Evolutionary conservation across 345 rosid species (phyloP).

Genomic region (Durio zibethinus): DNA sequence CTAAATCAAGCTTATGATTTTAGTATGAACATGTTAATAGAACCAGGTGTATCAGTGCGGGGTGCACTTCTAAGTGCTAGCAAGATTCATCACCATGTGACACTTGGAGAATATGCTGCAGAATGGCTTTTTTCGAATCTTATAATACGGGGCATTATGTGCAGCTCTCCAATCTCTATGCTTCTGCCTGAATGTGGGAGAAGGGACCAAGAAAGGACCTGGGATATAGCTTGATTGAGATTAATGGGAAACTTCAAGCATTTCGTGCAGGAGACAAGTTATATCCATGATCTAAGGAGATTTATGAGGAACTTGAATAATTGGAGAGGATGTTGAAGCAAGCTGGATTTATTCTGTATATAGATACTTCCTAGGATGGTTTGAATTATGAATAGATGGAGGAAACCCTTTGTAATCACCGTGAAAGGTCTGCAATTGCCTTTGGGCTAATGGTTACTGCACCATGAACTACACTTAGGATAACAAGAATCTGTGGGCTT

Average conservation of each 20-base stretch:
- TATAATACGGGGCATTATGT: slow-evolving; percentile 61
- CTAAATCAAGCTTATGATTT: slow-evolving; percentile 52
- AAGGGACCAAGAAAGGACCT: slow-evolving; percentile 58
- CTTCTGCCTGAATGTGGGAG: slow-evolving; percentile 59
- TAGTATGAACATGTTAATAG: slow-evolving; percentile 54
- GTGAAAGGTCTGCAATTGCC: slow-evolving; percentile 69
- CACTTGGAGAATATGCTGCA: slow-evolving; percentile 65
- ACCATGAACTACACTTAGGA: slow-evolving; percentile 51
- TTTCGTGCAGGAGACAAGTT: slow-evolving; percentile 65
- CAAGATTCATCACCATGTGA: slow-evolving; percentile 56
- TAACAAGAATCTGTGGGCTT: slow-evolving; percentile 61
- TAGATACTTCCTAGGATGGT: slow-evolving; percentile 56
- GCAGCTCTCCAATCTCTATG: slow-evolving; percentile 75
- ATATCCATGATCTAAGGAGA: slow-evolving; percentile 46
- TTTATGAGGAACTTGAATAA: slow-evolving; percentile 39
- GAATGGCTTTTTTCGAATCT: slow-evolving; percentile 58
- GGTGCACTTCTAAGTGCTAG: slow-evolving; percentile 70
- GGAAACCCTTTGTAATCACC: slow-evolving; percentile 62
- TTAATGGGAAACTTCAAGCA: slow-evolving; percentile 46
- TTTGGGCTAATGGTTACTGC: slow-evolving; percentile 59
- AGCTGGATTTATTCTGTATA: slow-evolving; percentile 47
- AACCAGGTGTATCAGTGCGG: slow-evolving; percentile 61
- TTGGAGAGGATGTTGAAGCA: slow-evolving; percentile 55
- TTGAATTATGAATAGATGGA: slow-evolving; percentile 54
- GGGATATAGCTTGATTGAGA: slow-evolving; percentile 57